Conservation (phyloP, 2,329 filamentous ascomycete genomes). For the Aspergillus sojae region DNA sequence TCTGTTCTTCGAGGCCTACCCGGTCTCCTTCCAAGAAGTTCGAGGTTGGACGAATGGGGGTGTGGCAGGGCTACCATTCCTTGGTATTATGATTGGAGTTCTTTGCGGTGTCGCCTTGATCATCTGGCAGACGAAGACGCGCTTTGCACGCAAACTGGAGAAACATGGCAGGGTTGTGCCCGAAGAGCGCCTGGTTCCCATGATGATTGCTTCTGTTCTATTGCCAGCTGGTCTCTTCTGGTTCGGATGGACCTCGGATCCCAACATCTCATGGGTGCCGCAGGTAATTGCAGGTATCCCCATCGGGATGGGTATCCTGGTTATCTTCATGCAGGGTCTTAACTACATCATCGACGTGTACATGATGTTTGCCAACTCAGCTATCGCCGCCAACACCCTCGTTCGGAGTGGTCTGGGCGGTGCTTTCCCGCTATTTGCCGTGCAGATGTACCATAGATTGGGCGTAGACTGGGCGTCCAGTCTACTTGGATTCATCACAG, state of each 20-base stretch:
- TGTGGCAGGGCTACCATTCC: slow-evolving; percentile 42
- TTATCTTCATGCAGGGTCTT: slow-evolving; percentile 45
- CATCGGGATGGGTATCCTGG: slow-evolving; percentile 45
- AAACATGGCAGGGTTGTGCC: slow-evolving; percentile 41
- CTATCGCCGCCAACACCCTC: slow-evolving; percentile 41
- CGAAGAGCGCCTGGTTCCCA: slow-evolving; percentile 49
- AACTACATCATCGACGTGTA: slow-evolving; percentile 48
- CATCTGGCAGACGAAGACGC: slow-evolving; percentile 44
- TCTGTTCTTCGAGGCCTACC: slow-evolving; percentile 46
- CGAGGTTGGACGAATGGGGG: slow-evolving; percentile 41
- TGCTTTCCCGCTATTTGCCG: slow-evolving; percentile 33
- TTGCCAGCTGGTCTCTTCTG: slow-evolving; percentile 51
- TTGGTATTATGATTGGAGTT: slow-evolving; percentile 39
- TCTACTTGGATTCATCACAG: slow-evolving; percentile 38
- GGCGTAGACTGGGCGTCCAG: slow-evolving; percentile 42
- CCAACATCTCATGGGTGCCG: slow-evolving; percentile 47
- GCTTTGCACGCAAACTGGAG: slow-evolving; percentile 38
- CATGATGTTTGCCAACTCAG: slow-evolving; percentile 41
- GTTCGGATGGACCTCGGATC: slow-evolving; percentile 51
- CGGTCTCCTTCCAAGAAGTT: slow-evolving; percentile 41
- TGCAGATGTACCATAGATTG: slow-evolving; percentile 38
- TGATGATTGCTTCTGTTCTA: slow-evolving; percentile 47
- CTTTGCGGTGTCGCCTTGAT: slow-evolving; percentile 40
- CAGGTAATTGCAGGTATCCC: slow-evolving; percentile 47
- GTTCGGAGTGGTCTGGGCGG: slow-evolving; percentile 37